Evolutionary conservation across 2,329 filamentous ascomycete genomes (phyloP).

Genomic region (Epichloe festucae): DNA sequence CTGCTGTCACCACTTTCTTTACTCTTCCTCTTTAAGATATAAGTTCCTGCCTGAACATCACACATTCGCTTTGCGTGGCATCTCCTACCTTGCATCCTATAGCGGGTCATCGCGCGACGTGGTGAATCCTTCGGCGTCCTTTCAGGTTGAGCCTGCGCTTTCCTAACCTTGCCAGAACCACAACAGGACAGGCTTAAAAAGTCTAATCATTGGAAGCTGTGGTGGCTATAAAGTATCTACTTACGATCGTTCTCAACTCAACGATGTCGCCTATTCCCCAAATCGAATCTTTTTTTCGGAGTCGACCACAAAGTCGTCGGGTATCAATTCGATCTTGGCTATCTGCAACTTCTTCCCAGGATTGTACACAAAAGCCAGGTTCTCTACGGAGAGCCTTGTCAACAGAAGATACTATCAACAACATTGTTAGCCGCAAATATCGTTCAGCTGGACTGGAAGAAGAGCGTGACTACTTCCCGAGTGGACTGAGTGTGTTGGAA

Average conservation of each 20-base stretch:
- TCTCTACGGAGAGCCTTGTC: conserved; percentile 29
- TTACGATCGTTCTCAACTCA: not conserved
- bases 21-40: not conserved
- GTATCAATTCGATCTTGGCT: not conserved
- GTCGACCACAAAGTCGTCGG: not conserved
- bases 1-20: not conserved
- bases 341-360: not conserved
- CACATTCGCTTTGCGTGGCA: no score
- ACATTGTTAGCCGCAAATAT: conserved; percentile 43
- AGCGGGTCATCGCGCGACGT: no score
- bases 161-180: not conserved
- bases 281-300: not conserved
- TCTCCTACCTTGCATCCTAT: no score
- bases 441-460: conserved; percentile 45
- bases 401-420: conserved; percentile 40
- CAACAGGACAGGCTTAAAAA: not conserved
- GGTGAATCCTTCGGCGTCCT: no score
- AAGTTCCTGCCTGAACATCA: not conserved
- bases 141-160: no score
- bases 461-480: conserved; percentile 39
- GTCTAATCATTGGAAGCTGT: no score
- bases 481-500: conserved; percentile 44
- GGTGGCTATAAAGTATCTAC: no score
- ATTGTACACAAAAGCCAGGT: not conserved
- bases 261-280: not conserved